Percentiles rank a stretch among this genome's conserved stretches.
Conservation (phyloP, 1,139 yeast genomes). For the Suhomyces choctaworum region DNA sequence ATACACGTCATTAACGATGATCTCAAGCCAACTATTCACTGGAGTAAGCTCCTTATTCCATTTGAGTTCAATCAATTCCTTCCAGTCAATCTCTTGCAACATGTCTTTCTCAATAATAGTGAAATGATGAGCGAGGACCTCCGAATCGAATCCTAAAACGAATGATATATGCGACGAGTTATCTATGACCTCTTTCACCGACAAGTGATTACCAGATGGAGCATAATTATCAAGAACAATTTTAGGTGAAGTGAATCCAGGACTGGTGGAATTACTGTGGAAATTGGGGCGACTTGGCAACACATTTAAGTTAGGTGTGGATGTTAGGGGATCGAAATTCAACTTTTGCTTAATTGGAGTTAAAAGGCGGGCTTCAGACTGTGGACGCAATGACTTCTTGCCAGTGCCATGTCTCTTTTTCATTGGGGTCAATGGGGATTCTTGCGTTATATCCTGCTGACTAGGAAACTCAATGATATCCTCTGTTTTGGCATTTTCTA, state of each 20-base stretch:
- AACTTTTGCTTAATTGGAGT: slow-evolving; percentile 7
- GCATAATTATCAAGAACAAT: slow-evolving; percentile 39
- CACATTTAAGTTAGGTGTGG: slow-evolving; percentile 19
- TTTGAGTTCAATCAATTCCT: slow-evolving; percentile 74
- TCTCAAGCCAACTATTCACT: slow-evolving; percentile 84
- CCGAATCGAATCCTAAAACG: slow-evolving; percentile 68
- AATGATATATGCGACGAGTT: slow-evolving; percentile 69
- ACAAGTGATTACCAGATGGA: slow-evolving; percentile 31
- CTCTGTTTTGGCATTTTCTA: slow-evolving; percentile 38
- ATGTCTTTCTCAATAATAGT: slow-evolving; percentile 86
- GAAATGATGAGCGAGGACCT: slow-evolving; percentile 70
- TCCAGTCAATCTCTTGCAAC: slow-evolving; percentile 87
- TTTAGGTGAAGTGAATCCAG: slow-evolving; percentile 30
- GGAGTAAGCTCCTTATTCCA: slow-evolving; percentile 71
- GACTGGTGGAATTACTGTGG: slow-evolving; percentile 17
- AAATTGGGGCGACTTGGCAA: slow-evolving; percentile 9
- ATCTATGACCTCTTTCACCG: slow-evolving; percentile 40
- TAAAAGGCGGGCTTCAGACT: slow-evolving; percentile 6
- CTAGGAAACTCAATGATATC: slow-evolving; percentile 34
- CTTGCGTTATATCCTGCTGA: slow-evolving; percentile 26
- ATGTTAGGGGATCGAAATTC: slow-evolving; percentile 13
- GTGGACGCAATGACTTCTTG: background rate
- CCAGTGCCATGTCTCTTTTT: slow-evolving; percentile 5
- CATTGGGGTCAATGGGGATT: slow-evolving; percentile 32
- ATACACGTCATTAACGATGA: slow-evolving; percentile 61